A percentile compares a stretch with the other conserved stretches of the same genome.
Evolutionary conservation across 306 rosid species (phyloP).

Genomic region (Glycyrrhiza uralensis): DNA sequence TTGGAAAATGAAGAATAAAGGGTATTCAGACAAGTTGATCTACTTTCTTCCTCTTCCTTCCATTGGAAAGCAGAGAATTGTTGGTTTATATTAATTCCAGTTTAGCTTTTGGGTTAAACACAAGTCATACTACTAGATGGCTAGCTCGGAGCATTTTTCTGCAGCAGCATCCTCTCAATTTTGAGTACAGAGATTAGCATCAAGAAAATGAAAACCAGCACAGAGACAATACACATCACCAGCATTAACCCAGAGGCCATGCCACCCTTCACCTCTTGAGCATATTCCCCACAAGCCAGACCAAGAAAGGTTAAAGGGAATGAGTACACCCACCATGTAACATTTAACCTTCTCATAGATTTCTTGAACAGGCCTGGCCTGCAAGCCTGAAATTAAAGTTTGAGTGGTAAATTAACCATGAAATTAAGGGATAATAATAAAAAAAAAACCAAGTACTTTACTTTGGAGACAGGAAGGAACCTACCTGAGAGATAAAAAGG

Average conservation of each 20-base stretch:
- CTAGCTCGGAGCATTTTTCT: conserved; percentile 14
- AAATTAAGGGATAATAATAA: too few relatives aligned
- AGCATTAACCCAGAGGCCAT: conserved; percentile 38
- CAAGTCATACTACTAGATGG: too few relatives aligned
- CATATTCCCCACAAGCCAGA: conserved; percentile 48
- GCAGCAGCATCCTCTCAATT: conserved; percentile 28
- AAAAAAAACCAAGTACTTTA: too few relatives aligned
- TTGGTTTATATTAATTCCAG: too few relatives aligned
- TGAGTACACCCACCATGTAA: conserved; percentile 52
- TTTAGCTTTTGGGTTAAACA: too few relatives aligned
- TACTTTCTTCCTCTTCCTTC: neutral
- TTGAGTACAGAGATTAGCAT: conserved; percentile 40
- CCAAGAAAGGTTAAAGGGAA: conserved; percentile 47
- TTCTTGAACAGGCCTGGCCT: conserved; percentile 54
- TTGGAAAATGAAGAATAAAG: neutral
- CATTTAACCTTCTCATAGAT: conserved; percentile 39
- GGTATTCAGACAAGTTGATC: neutral
- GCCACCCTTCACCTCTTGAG: conserved; percentile 26
- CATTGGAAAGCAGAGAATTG: neutral
- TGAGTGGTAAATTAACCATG: too few relatives aligned
- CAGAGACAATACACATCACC: conserved; percentile 25
- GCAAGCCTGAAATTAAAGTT: conserved; percentile 37
- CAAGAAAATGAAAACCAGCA: conserved; percentile 40
- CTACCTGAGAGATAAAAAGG: conserved; percentile 49
- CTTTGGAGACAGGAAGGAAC: too few relatives aligned